Evolutionary conservation across 75 land plant genomes (phyloP), one percentile per base, ranked within the genome.

Genomic region (Selaginella tamariscina): DNA sequence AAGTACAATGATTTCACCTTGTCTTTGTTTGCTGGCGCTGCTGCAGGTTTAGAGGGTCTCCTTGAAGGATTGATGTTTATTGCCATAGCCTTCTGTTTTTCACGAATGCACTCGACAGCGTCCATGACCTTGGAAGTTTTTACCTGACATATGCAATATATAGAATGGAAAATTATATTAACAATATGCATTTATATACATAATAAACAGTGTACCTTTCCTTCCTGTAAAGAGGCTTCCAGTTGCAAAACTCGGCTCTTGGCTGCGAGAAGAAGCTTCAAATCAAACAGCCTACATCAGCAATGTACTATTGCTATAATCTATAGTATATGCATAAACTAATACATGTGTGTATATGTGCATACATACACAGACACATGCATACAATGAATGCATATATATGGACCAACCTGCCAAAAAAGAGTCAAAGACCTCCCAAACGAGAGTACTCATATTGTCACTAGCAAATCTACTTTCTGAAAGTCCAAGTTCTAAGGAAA

Each of bases 181-280:
- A n/a, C n/a, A n/a, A n/a, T n/a, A n/a, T n/a, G n/a, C n/a, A n/a
- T n/a, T n/a, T n/a, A n/a, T n/a, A n/a, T n/a, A n/a, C n/a, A n/a
- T n/a, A n/a, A n/a, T 39, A 15, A 5, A 5, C 49, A 5, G 49
- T 39, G 49, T 39, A 39, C 49, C 49, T 39, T 39, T 15, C 49
- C 49, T 39, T 39, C 49, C 49, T 5, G 11, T 39, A 59, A 21
- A 59, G 26, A 8, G n/a, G 23, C 62, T 59, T 27, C 62, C 21
- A 59, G n/a, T 2, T 59, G 24, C 18, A 59, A 23, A 2, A 59
- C 21, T 59, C 26, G 62, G 26, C 62, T 59, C 62, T 59, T 5
- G 23, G 62, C 62, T 59, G 62, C 21, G 62, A 59, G 62, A 39
- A 39, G 49, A 26, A 26, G 62, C 62, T 59, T 59, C 62, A 59